Evolutionary conservation across 257 asterid genomes (phyloP).

Genomic region (Jaltomata sinuosa): DNA sequence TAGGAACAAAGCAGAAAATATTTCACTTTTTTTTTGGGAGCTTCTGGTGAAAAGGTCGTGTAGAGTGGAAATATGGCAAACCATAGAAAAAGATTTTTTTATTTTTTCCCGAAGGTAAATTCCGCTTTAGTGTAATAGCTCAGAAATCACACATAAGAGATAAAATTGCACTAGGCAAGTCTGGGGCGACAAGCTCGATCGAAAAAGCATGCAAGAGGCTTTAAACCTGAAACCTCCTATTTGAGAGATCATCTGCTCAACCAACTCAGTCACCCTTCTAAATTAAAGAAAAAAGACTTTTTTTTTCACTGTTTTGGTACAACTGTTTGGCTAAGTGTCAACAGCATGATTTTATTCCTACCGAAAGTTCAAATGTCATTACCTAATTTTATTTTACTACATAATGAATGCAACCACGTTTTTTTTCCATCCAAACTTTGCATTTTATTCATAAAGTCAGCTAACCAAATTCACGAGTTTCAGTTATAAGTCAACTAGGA

Average conservation of each 20-base stretch:
- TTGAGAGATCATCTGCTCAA: background rate
- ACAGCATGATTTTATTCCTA: background rate
- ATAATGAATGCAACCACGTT: background rate
- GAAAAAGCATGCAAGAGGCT: background rate
- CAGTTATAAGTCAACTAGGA: too few relatives aligned
- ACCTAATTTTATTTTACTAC: background rate
- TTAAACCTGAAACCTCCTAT: background rate
- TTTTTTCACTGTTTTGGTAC: background rate
- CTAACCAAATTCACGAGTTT: too few relatives aligned
- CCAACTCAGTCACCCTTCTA: background rate
- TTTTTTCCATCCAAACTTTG: background rate
- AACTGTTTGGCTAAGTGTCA: background rate
- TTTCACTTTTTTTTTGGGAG: background rate
- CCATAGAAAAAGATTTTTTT: background rate
- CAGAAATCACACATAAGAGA: background rate
- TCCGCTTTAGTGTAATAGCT: background rate
- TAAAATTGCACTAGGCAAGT: background rate
- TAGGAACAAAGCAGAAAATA: background rate
- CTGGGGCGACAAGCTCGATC: accelerated
- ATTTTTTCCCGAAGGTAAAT: background rate
- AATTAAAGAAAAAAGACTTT: background rate
- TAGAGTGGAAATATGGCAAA: background rate
- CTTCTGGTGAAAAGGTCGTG: background rate
- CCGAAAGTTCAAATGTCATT: background rate
- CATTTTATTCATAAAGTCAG: background rate